Conservation (phyloP, 225 moss, liverwort and hornwort genomes). For the Climacium dendroides region DNA sequence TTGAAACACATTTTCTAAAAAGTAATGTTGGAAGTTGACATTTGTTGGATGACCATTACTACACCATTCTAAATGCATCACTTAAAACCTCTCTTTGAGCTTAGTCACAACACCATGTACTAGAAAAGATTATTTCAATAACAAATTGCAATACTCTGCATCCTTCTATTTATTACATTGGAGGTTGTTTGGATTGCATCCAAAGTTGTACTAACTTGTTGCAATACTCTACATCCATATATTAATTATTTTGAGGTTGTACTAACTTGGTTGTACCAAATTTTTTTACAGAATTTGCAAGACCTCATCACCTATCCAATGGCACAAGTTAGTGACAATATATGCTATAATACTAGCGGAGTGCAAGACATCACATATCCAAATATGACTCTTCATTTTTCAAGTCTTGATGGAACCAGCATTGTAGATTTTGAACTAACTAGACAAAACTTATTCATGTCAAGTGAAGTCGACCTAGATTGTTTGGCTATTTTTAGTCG, state of each 20-base stretch:
- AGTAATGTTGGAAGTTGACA: too few relatives aligned
- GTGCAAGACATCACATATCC: background rate
- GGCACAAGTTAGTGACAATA: fast-evolving
- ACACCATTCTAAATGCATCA: too few relatives aligned
- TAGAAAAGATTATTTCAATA: too few relatives aligned
- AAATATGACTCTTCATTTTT: background rate
- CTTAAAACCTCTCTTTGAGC: too few relatives aligned
- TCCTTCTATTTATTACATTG: too few relatives aligned
- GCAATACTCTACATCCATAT: background rate
- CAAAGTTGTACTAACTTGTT: background rate
- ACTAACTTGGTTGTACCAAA: background rate
- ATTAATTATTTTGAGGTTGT: background rate
- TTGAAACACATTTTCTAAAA: too few relatives aligned
- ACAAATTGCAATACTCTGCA: too few relatives aligned
- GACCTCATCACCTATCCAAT: background rate
- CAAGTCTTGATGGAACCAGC: background rate
- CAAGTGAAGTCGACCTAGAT: fast-evolving
- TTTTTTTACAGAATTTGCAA: background rate
- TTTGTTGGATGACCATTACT: too few relatives aligned
- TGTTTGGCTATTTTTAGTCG: too few relatives aligned
- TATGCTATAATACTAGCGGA: background rate
- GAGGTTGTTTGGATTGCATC: too few relatives aligned
- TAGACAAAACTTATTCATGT: background rate
- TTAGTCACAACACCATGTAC: too few relatives aligned
- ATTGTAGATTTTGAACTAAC: background rate